Evolutionary conservation across 176 grass and related monocot species (phyloP).

Genomic region (Eragrostis nindensis): DNA sequence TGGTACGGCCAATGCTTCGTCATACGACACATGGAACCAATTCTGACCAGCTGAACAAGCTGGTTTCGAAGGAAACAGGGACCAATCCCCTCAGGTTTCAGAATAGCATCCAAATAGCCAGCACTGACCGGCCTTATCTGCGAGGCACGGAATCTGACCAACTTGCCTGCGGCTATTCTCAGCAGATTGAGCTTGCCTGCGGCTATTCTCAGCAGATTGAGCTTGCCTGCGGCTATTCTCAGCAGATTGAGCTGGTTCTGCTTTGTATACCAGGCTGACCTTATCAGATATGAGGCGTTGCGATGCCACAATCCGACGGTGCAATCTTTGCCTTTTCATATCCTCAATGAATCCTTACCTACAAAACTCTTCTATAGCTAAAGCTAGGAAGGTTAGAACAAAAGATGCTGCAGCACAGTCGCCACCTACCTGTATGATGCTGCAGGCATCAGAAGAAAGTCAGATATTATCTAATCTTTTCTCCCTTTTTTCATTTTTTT

Average conservation of each 20-base stretch:
- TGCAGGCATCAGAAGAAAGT: conserved; percentile 47
- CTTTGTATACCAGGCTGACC: conserved; percentile 37
- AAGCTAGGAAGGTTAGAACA: conserved; percentile 33
- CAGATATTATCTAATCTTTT: conserved; percentile 41
- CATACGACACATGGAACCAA: conserved; percentile 35
- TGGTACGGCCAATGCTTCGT: conserved; percentile 34
- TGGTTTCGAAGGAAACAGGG: conserved; percentile 33
- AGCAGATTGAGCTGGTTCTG: conserved; percentile 44
- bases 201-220: no score
- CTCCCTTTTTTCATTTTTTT: not conserved
- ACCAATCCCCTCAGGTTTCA: conserved; percentile 46
- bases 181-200: no score
- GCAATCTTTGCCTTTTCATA: conserved; percentile 45
- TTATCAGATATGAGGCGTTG: conserved; percentile 49
- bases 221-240: no score
- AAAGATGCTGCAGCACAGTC: conserved; percentile 35
- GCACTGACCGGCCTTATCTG: conserved; percentile 44
- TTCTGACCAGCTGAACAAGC: conserved; percentile 15
- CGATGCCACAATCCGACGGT: conserved; percentile 41
- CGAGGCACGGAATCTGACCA: conserved; percentile 42
- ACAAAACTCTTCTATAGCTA: conserved; percentile 18
- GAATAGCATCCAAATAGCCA: conserved; percentile 48
- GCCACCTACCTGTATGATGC: conserved; percentile 42
- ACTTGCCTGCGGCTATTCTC: conserved; percentile 42
- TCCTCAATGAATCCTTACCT: conserved; percentile 18